Percentiles rank a stretch among this genome's conserved stretches.
These are phyloP conservation scores for Trichosanthes truncata DNA, from an alignment of 306 rosid genomes.

Conservation along the genomic window DNA sequence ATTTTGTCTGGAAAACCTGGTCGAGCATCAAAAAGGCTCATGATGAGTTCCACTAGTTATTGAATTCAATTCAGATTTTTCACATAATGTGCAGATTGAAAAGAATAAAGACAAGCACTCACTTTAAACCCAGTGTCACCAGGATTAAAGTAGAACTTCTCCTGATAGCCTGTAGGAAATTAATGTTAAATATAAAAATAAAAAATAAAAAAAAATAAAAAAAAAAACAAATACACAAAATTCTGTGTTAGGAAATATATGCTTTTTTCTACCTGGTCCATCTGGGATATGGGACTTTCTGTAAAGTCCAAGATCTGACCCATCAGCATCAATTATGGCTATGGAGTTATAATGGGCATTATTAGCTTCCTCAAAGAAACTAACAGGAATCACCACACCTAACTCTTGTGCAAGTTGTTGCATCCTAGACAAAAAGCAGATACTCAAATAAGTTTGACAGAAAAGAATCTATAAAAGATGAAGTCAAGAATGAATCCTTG, in stretches of 20 bases:
- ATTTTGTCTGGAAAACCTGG: constrained; percentile 89
- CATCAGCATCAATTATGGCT: constrained; percentile 88
- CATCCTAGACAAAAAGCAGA: constrained; percentile 49
- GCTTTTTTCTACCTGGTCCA: constrained; percentile 59
- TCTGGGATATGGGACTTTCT: constrained; percentile 97
- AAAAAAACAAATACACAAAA: background rate
- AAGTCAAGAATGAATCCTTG: background rate
- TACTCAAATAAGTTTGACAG: constrained; percentile 14
- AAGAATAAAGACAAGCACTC: constrained; percentile 15
- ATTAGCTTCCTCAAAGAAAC: constrained; percentile 96
- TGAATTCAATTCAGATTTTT: constrained; percentile 7
- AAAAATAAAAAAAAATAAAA: too few relatives aligned
- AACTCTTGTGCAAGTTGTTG: constrained; percentile 82
- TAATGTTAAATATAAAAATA: background rate
- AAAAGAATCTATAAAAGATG: background rate
- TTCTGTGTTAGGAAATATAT: background rate
- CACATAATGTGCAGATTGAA: background rate
- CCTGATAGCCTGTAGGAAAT: constrained; percentile 70
- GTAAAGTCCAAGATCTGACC: constrained; percentile 88
- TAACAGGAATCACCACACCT: constrained; percentile 78
- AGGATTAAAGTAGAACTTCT: constrained; percentile 92
- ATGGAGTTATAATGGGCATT: constrained; percentile 90
- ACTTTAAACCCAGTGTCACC: constrained; percentile 99
- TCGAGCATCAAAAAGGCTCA: constrained; percentile 20
- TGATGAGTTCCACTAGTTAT: background rate